Percentiles rank a stretch among this genome's conserved stretches.
Evolutionary conservation across 108 stramenopile genomes (phyloP).

Genomic region (Mayamaea pseudoterrestris): DNA sequence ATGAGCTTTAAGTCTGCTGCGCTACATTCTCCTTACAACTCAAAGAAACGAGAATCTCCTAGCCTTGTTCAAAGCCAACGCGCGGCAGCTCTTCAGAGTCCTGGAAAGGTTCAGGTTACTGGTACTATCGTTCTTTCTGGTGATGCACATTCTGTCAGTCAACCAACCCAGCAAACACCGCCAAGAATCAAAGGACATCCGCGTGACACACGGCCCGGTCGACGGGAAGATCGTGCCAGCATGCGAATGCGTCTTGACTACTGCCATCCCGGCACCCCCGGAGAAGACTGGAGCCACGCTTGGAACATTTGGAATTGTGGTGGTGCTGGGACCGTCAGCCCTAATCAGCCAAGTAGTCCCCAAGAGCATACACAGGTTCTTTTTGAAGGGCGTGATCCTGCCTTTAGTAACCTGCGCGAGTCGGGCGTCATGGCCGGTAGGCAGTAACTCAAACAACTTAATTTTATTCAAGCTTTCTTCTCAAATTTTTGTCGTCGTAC

Average conservation of each 20-base stretch:
- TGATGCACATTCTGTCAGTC: no score
- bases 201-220: slow-evolving; percentile 41
- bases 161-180: slow-evolving; percentile 24
- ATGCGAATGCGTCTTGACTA: slow-evolving; percentile 5
- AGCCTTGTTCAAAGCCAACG: slow-evolving; percentile 8
- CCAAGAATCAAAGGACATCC: slow-evolving; percentile 65
- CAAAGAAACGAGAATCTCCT: slow-evolving; percentile 22
- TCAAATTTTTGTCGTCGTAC: no score
- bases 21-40: slow-evolving; percentile 12
- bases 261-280: slow-evolving; percentile 6
- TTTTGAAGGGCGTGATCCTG: slow-evolving; percentile 27
- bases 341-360: slow-evolving; percentile 16
- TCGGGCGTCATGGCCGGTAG: background rate
- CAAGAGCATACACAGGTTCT: slow-evolving; percentile 12
- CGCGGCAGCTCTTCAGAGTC: slow-evolving; percentile 8
- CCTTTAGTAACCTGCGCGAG: background rate
- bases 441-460: no score
- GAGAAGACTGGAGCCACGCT: slow-evolving; percentile 56
- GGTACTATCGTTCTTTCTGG: no score
- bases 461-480: no score
- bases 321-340: slow-evolving; percentile 37
- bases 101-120: slow-evolving; percentile 22
- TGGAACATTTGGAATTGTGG: slow-evolving; percentile 77
- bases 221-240: slow-evolving; percentile 8
- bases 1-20: slow-evolving; percentile 2